Evolutionary conservation across 78 protist genomes (phyloP), one percentile per base, ranked within the genome.

Genomic region (Carpediemonas membranifera): DNA sequence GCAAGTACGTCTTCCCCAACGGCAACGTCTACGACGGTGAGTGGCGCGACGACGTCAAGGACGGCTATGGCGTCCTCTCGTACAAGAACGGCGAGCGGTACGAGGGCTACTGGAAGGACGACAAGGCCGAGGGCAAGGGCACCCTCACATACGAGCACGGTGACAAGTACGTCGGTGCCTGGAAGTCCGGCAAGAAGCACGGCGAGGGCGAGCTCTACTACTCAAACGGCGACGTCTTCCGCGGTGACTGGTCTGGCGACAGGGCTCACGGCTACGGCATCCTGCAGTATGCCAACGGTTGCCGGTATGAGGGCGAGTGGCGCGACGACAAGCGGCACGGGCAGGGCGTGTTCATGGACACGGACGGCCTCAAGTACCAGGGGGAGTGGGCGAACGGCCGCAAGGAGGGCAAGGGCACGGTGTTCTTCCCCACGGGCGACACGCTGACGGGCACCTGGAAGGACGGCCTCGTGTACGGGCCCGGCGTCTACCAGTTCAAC

Each of bases 1-100:
- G 90, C 13, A 15, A 19, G 31, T 86, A 79, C 67, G 2, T 37
- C 53, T 73, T 71, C 33, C 51, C 70, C 55, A 65, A 76, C 64
- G 86, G 86, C 24, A 68, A 63, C 37, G 30, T 28, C n/a, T 84
- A 73, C 63, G 85, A 74, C 27, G 90, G 90, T 21, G 66, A 68
- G 55, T 86, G 87, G 87, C 1, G 0, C 19, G 54, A 75, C 63
- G 77, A 59, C 61, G 34, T 18, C 25, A 68, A 68, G 70, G 77
- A 75, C 30, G 82, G 81, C 3, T 66, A 25, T 39, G 86, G 86
- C 0, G 39, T 68, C 19, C 74, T 71, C 27, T 47, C 7, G 27
- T 81, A 68, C 65, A 36, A 62, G 57, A 81, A 81, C 64, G 86
- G 86, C 56, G 74, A 72, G 37, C 52, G 27, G 19, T 81, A 68